These are phyloP conservation scores for Copromyces sp. DNA, from an alignment of 495 filamentous ascomycete genomes.

Conservation along the genomic window DNA sequence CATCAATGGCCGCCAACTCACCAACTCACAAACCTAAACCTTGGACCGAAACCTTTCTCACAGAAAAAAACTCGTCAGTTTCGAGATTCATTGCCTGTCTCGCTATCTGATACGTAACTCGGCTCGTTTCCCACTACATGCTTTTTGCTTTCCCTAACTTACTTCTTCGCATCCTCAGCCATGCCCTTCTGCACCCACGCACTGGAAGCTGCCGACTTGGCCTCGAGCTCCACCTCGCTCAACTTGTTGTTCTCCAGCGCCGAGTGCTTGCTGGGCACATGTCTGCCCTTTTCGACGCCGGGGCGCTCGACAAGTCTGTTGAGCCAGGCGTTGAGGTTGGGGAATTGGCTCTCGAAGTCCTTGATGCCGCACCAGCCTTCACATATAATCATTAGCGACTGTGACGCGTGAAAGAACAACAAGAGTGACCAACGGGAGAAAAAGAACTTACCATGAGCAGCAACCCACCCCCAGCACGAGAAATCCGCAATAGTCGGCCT, in stretches of 20 bases:
- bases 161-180: constrained; percentile 57
- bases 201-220: constrained; percentile 33
- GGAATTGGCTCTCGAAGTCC: constrained; percentile 56
- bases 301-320: constrained; percentile 52
- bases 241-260: constrained; percentile 40
- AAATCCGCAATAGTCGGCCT: constrained; percentile 79
- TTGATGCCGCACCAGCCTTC: constrained; percentile 64
- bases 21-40: background rate
- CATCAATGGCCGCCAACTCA: background rate
- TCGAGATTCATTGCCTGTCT: background rate
- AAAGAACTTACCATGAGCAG: constrained; percentile 27
- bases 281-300: constrained; percentile 64
- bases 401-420: background rate
- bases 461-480: constrained; percentile 68
- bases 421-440: background rate
- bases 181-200: constrained; percentile 57
- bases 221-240: constrained; percentile 38
- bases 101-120: background rate
- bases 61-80: background rate
- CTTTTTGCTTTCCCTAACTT: background rate
- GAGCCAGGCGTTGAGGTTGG: constrained; percentile 55
- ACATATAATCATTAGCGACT: background rate
- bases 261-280: constrained; percentile 63
- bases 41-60: background rate
- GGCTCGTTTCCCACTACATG: background rate